phyloP scores from a whole-genome alignment of 352 stramenopile species.

The Elongisporangium undulatum region DNA sequence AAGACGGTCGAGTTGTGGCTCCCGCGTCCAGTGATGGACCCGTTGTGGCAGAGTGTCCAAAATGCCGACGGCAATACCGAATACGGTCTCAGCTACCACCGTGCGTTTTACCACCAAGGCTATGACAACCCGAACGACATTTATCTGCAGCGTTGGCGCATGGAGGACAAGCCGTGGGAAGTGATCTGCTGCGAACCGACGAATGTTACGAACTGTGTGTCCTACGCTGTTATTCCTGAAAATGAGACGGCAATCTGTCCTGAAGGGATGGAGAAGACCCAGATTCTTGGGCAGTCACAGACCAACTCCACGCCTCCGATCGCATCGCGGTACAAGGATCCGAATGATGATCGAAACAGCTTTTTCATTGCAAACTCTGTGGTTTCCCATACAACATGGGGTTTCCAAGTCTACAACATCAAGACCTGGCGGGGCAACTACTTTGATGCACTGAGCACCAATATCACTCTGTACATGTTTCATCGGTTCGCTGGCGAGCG shows the following conservation, averaged over 20 bases:
- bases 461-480: conserved; percentile 89
- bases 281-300: conserved; percentile 68
- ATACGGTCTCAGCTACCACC: conserved; percentile 95
- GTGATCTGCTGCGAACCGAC: conserved; percentile 83
- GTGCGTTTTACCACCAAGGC: conserved; percentile 90
- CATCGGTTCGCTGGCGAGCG: conserved; percentile 57
- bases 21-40: conserved; percentile 94
- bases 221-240: conserved; percentile 29
- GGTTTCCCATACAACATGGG: conserved; percentile 65
- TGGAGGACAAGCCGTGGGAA: conserved; percentile 92
- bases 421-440: conserved; percentile 95
- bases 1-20: conserved; percentile 94
- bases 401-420: conserved; percentile 80
- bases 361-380: conserved; percentile 88
- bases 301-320: conserved; percentile 11
- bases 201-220: conserved; percentile 50
- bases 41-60: conserved; percentile 96
- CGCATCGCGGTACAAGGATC: conserved; percentile 90
- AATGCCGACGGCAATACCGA: conserved; percentile 55
- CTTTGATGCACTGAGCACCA: conserved; percentile 89
- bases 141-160: conserved; percentile 94
- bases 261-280: conserved; percentile 48
- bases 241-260: conserved; percentile 33
- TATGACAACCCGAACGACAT: conserved; percentile 98
- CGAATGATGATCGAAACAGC: conserved; percentile 86